phyloP scores from a whole-genome alignment of 176 grass and related monocot genomes.

The Canna indica region DNA sequence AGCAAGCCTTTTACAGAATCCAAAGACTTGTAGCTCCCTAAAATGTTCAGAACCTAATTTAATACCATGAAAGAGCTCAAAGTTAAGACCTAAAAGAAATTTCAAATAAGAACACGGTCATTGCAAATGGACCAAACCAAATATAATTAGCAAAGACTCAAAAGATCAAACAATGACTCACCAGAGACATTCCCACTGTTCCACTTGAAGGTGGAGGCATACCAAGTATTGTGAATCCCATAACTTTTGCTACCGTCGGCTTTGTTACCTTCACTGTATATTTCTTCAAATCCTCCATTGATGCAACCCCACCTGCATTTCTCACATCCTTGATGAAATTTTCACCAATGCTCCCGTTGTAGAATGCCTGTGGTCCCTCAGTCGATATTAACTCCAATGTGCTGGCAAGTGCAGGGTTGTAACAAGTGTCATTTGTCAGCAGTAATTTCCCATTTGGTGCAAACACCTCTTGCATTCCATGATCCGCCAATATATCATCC shows the following conservation, averaged over 20 bases:
- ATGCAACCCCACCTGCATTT: slow-evolving; percentile 47
- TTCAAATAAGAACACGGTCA: no score
- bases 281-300: slow-evolving; percentile 37
- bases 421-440: slow-evolving; percentile 49
- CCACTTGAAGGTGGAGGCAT: slow-evolving; percentile 91
- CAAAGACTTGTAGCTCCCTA: slow-evolving; percentile 53
- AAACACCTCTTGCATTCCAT: slow-evolving; percentile 49
- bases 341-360: slow-evolving; percentile 50
- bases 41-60: slow-evolving; percentile 48
- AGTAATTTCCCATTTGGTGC: slow-evolving; percentile 49
- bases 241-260: slow-evolving; percentile 35
- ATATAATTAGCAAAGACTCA: neutral
- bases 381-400: slow-evolving; percentile 43
- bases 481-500: slow-evolving; percentile 43
- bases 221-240: slow-evolving; percentile 73
- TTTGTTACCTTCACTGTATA: slow-evolving; percentile 41
- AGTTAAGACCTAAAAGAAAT: no score
- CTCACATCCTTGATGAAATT: slow-evolving; percentile 37
- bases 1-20: slow-evolving; percentile 46
- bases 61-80: neutral
- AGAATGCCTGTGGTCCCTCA: slow-evolving; percentile 44
- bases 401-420: slow-evolving; percentile 52
- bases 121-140: neutral
- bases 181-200: slow-evolving; percentile 57
- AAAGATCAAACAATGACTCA: slow-evolving; percentile 7